Conservation (phyloP, 768 basidiomycete genomes). For the Leccinum uliginosum region DNA sequence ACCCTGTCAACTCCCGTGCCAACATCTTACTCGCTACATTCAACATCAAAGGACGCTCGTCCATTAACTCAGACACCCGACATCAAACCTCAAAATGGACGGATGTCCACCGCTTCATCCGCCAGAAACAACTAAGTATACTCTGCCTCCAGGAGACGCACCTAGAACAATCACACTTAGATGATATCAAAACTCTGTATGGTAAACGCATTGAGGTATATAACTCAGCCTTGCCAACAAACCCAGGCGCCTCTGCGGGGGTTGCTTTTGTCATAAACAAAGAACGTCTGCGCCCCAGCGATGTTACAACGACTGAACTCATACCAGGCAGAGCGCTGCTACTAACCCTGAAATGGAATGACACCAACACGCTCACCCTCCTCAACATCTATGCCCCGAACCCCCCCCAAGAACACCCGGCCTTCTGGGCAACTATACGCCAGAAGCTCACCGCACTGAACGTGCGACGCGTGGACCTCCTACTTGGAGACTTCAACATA, state of each 20-base stretch:
- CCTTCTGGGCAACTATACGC: neutral
- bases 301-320: neutral
- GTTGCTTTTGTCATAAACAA: neutral
- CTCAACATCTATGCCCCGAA: neutral
- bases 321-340: neutral
- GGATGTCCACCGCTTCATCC: neutral
- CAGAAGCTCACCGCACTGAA: neutral
- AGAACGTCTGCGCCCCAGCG: neutral
- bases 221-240: neutral
- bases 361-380: neutral
- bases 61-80: neutral
- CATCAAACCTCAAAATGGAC: neutral
- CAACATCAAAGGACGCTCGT: neutral
- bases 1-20: neutral
- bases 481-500: neutral
- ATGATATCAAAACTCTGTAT: neutral
- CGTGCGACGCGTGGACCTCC: neutral
- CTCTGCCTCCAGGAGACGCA: neutral
- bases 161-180: neutral
- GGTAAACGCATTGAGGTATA: neutral
- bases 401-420: neutral
- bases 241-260: neutral
- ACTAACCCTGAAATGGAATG: neutral
- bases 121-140: neutral
- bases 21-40: neutral